Conservation (phyloP, 345 rosid genomes). For the Brassica carinata region DNA sequence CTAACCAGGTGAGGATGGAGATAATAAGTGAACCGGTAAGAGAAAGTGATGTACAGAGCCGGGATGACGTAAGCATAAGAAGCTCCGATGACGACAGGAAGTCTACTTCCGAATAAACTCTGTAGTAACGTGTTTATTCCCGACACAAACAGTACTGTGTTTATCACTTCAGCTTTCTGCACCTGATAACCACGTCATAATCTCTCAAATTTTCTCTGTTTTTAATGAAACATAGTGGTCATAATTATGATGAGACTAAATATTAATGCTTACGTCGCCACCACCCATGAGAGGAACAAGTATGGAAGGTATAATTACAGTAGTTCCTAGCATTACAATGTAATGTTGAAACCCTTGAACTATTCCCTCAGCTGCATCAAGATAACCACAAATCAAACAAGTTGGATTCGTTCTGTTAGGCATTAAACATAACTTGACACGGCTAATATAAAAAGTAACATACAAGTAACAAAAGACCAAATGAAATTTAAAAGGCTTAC, state of each 20-base stretch:
- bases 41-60: slow-evolving; percentile 61
- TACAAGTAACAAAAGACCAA: background rate
- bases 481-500: slow-evolving; percentile 38
- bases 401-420: background rate
- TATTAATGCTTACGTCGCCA: slow-evolving; percentile 58
- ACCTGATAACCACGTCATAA: slow-evolving; percentile 42
- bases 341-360: slow-evolving; percentile 87
- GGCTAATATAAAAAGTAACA: background rate
- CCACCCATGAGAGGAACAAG: slow-evolving; percentile 87
- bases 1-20: slow-evolving; percentile 60
- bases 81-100: slow-evolving; percentile 84
- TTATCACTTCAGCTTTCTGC: slow-evolving; percentile 83
- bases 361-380: slow-evolving; percentile 69
- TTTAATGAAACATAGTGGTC: background rate
- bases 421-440: background rate
- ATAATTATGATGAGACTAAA: background rate
- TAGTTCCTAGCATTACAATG: slow-evolving; percentile 86
- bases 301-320: slow-evolving; percentile 67
- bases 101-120: slow-evolving; percentile 70
- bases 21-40: slow-evolving; percentile 40
- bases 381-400: background rate
- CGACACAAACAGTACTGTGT: slow-evolving; percentile 70
- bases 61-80: slow-evolving; percentile 80
- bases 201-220: background rate
- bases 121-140: slow-evolving; percentile 79